Evolutionary conservation across 1,139 yeast genomes (phyloP), one percentile per base, ranked within the genome.

Genomic region (Hansenula sp.): DNA sequence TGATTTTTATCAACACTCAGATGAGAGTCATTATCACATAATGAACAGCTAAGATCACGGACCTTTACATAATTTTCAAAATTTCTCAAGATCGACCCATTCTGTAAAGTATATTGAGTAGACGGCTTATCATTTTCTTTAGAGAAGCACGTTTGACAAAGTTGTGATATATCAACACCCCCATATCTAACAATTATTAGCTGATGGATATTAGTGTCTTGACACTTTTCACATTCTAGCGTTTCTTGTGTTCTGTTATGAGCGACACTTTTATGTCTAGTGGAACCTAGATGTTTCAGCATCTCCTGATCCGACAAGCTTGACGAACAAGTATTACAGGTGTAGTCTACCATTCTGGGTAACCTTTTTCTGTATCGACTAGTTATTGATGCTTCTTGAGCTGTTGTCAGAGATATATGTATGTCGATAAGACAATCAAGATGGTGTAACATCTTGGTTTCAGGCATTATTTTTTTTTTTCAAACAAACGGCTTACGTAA

Each of bases 191-290:
- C 63, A 36, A 81, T 67, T 41, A 67, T 68, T 41, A 80, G 61
- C 52, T 74, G 77, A 56, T 79, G 84, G 38, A 81, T 70, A 55
- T 79, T 80, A 39, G 68, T 56, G 54, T 77, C 78, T 18, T 68
- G 69, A 60, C 87, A 80, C 38, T 73, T 76, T 55, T 79, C 84
- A 60, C 87, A 81, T 49, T 68, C 71, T 11, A 81, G 57, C 11
- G 62, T 58, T 52, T 78, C 81, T 28, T 65, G 69, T 4, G 63
- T 50, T 0, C 54, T 45, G 8, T 59, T 60, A 47, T 65, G 66
- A 9, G 43, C 37, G 9, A 78, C 72, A 0, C 72, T 59, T 53
- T 77, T 79, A 63, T 81, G 87, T 48, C 84, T 69, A 1, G 83
- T 73, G 1, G 71, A 42, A 1, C 79, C 66, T 29, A 79, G 65